Evolutionary conservation across 2,329 filamentous ascomycete species (phyloP), one percentile per base, ranked within the genome.

Genomic region (Cryoendolithus antarcticus): DNA sequence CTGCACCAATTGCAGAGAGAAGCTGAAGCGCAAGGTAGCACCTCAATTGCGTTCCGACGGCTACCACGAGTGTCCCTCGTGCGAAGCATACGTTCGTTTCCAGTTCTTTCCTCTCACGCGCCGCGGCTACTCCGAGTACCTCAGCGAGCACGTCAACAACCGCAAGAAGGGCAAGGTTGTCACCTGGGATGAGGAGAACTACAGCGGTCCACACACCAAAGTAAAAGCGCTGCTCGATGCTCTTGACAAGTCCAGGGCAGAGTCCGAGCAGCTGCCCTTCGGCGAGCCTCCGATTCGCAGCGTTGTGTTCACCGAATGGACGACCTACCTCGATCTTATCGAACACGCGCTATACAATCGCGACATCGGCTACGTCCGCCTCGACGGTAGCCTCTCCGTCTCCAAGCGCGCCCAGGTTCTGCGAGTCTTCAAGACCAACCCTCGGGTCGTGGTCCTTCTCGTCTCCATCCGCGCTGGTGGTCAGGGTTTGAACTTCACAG

Each of bases 1-100:
- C 40, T 98, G 91, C 57, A 72, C 75, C 1, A 67, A 70, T 24
- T 95, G 89, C 60, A 75, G 85, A 46, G 67, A 67, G 30, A 59
- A 59, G 6, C 77, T 81, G 57, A 62, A 72, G 34, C 65, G 72
- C 9, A 68, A 74, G 44, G 63, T 64, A 48, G 62, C 39, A 41
- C 63, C 38, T 9, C 30, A 44, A 3, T 39, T 52, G 39, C 61
- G 44, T 40, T 57, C 47, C 45, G 67, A 69, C 44, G 63, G 67
- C 31, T 62, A 64, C 21, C 70, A 75, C 5, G 62, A 64, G 11
- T 95, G 89, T 52, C 75, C 75, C 1, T 68, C 80, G 37, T 94
- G 86, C 58, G 70, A 76, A 6, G 63, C 70, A 2, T 68, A 72
- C 42, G 75, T 85, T 32, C 71, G 72, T 9, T 70, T 77, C 5